Conservation (phyloP, 225 moss, liverwort and hornwort genomes). For the Marchantia polymorpha region DNA sequence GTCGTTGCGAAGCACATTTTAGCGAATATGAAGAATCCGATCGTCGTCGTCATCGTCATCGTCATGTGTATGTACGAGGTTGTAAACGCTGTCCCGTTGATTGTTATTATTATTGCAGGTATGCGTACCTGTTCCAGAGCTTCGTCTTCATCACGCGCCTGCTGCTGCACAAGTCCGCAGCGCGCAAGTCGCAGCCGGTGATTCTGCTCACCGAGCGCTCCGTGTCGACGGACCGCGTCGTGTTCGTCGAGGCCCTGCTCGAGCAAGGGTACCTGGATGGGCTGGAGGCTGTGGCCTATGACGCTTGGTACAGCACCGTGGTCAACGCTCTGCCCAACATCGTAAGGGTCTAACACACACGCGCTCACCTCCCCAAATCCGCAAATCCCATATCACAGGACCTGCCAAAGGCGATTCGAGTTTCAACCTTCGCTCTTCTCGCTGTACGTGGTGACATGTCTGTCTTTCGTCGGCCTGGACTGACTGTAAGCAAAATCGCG, state of each 20-base stretch:
- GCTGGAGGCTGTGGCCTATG: conserved; percentile 52
- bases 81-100: background rate
- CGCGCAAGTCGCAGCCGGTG: conserved; percentile 39
- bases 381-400: background rate
- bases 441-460: background rate
- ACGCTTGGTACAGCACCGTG: conserved; percentile 57
- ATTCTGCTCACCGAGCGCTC: conserved; percentile 56
- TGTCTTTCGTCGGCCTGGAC: background rate
- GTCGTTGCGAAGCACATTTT: background rate
- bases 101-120: conserved; percentile 27
- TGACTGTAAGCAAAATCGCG: background rate
- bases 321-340: conserved; percentile 49
- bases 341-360: conserved; percentile 30
- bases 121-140: conserved; percentile 58
- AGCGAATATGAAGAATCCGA: background rate
- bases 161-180: conserved; percentile 50
- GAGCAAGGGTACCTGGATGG: conserved; percentile 52
- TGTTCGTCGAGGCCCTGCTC: conserved; percentile 48
- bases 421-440: background rate
- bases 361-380: background rate
- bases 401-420: background rate
- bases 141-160: conserved; percentile 58
- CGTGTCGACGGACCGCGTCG: conserved; percentile 55
- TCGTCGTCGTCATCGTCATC: too few relatives aligned
- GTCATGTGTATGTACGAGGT: background rate